phyloP scores from a whole-genome alignment of 208 protist species.

The Trichomonas tenax region DNA sequence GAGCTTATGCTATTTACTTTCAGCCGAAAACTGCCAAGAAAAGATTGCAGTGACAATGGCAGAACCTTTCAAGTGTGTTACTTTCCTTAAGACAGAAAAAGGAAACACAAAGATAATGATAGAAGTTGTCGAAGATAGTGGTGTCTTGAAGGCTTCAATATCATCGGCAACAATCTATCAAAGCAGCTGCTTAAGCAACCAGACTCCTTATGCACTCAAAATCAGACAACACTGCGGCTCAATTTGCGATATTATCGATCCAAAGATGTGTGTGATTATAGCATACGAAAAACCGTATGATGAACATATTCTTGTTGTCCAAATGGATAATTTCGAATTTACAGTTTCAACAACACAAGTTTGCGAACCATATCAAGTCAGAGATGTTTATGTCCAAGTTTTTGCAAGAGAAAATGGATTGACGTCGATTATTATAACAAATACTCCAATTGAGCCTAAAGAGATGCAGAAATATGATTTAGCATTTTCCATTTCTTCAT shows the following conservation, averaged over 20 bases:
- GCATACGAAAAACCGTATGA: background rate
- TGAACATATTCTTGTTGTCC: background rate
- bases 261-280: background rate
- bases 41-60: background rate
- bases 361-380: background rate
- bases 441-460: background rate
- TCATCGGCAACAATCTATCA: background rate
- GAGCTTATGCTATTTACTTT: background rate
- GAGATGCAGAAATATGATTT: background rate
- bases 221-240: background rate
- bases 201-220: background rate
- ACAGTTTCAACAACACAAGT: background rate
- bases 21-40: background rate
- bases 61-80: background rate
- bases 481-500: background rate
- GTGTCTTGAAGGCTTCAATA: background rate
- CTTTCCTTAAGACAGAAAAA: background rate
- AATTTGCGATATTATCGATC: background rate
- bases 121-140: background rate
- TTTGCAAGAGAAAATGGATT: background rate
- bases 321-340: background rate
- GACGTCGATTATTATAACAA: background rate
- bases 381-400: background rate
- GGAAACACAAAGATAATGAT: background rate
- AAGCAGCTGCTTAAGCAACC: background rate